Percentiles rank a stretch among this genome's conserved stretches.
Conservation (phyloP, 2,329 filamentous ascomycete species). For the Plenodomus lindquistii region DNA sequence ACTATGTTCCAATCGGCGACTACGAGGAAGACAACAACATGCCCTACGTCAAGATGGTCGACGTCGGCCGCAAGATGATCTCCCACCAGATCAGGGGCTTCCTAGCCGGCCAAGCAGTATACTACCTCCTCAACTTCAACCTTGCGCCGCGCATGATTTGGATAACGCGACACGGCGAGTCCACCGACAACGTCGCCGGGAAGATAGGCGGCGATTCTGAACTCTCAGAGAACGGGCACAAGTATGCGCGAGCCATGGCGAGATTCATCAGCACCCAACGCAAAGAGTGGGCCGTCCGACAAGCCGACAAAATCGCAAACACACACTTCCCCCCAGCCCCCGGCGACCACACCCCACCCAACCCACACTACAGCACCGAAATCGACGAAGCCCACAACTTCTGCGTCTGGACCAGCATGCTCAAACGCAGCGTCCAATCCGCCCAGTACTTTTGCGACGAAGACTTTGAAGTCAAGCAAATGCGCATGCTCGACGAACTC, state of each 20-base stretch:
- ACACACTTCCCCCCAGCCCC: slow-evolving; percentile 86
- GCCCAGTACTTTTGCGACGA: slow-evolving; percentile 93
- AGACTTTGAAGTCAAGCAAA: slow-evolving; percentile 90
- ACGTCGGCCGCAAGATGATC: slow-evolving; percentile 92
- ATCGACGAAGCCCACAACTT: slow-evolving; percentile 73
- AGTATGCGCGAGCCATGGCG: slow-evolving; percentile 78
- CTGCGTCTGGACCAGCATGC: slow-evolving; percentile 98
- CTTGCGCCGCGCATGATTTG: slow-evolving; percentile 94
- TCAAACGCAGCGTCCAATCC: slow-evolving; percentile 85
- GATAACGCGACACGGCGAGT: slow-evolving; percentile 96
- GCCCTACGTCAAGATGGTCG: slow-evolving; percentile 97
- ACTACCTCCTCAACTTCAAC: slow-evolving; percentile 96
- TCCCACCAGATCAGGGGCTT: slow-evolving; percentile 91
- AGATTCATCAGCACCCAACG: slow-evolving; percentile 82
- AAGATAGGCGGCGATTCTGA: slow-evolving; percentile 91
- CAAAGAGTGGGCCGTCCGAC: slow-evolving; percentile 78
- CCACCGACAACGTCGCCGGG: slow-evolving; percentile 80
- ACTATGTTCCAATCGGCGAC: slow-evolving; percentile 86
- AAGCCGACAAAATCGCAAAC: slow-evolving; percentile 74
- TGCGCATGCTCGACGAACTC: slow-evolving; percentile 96
- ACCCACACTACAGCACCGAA: slow-evolving; percentile 70
- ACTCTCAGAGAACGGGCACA: slow-evolving; percentile 76
- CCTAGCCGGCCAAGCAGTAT: slow-evolving; percentile 86
- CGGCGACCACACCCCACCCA: slow-evolving; percentile 91
- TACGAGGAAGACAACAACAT: slow-evolving; percentile 90